Evolutionary conservation across 176 grass and related monocot species (phyloP).

Genomic region (Metroxylon sagu): DNA sequence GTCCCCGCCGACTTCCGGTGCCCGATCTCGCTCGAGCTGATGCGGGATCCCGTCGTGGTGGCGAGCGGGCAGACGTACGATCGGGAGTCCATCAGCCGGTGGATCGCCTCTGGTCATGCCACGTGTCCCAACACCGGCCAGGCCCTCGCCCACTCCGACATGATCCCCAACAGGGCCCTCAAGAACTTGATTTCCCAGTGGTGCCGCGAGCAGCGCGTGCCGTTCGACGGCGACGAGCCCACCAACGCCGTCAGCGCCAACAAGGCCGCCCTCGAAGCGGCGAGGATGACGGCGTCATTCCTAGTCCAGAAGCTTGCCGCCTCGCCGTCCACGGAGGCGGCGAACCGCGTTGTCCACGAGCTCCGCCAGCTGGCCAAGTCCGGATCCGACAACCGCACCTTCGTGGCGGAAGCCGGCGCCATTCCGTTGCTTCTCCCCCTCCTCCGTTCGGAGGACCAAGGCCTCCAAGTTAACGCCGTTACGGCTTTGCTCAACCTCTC

Average conservation of each 20-base stretch:
- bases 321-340: slow-evolving; percentile 40
- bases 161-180: slow-evolving; percentile 71
- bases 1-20: slow-evolving; percentile 80
- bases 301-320: slow-evolving; percentile 62
- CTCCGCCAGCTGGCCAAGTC: slow-evolving; percentile 70
- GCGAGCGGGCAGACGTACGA: slow-evolving; percentile 92
- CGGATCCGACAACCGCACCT: slow-evolving; percentile 60
- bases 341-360: slow-evolving; percentile 79
- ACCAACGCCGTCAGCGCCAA: slow-evolving; percentile 30
- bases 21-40: slow-evolving; percentile 88
- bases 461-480: slow-evolving; percentile 74
- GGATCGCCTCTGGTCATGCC: slow-evolving; percentile 71
- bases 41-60: slow-evolving; percentile 75
- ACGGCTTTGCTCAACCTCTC: slow-evolving; percentile 90
- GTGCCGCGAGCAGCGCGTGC: slow-evolving; percentile 75
- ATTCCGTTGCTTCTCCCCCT: slow-evolving; percentile 69
- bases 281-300: slow-evolving; percentile 81
- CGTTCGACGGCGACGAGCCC: slow-evolving; percentile 39
- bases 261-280: slow-evolving; percentile 84
- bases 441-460: slow-evolving; percentile 55
- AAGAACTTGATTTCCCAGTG: slow-evolving; percentile 82
- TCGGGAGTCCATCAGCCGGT: slow-evolving; percentile 57
- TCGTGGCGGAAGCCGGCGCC: slow-evolving; percentile 75
- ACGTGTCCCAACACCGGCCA: slow-evolving; percentile 91
- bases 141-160: slow-evolving; percentile 38